These are phyloP conservation scores for Populus ilicifolia DNA, from an alignment of 345 rosid species.

Conservation along the genomic window DNA sequence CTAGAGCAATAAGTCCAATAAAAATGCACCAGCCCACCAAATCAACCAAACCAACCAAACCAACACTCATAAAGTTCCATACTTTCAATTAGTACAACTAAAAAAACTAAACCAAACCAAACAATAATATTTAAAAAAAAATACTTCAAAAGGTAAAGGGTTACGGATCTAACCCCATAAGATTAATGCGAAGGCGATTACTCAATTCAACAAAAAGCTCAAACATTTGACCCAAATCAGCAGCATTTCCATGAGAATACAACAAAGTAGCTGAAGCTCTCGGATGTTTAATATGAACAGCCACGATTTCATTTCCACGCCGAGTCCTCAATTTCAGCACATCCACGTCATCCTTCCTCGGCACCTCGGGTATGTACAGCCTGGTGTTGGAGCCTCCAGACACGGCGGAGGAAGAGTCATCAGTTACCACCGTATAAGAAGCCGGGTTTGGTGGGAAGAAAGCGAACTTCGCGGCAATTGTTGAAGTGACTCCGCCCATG, in stretches of 20 bases:
- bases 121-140: neutral
- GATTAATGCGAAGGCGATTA: constrained; percentile 75
- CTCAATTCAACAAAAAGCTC: constrained; percentile 87
- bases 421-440: constrained; percentile 55
- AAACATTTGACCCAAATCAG: constrained; percentile 91
- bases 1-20: neutral
- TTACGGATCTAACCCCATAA: constrained; percentile 64
- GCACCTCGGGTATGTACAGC: constrained; percentile 52
- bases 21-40: neutral
- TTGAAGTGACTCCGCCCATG: constrained; percentile 98
- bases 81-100: neutral
- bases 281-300: constrained; percentile 66
- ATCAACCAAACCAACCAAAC: constrained; percentile 10
- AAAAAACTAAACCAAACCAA: neutral
- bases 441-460: constrained; percentile 97
- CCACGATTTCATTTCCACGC: constrained; percentile 74
- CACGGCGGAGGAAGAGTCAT: constrained; percentile 37
- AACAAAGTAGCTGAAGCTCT: constrained; percentile 68
- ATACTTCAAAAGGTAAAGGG: neutral
- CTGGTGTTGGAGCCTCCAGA: constrained; percentile 7
- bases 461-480: constrained; percentile 96
- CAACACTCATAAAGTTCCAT: neutral
- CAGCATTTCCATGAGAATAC: constrained; percentile 98
- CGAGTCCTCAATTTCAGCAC: constrained; percentile 72
- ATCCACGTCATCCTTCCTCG: constrained; percentile 62